Base-by-base conservation (phyloP, 2,329 filamentous ascomycete genomes). In the Phialophora verrucosa region DNA sequence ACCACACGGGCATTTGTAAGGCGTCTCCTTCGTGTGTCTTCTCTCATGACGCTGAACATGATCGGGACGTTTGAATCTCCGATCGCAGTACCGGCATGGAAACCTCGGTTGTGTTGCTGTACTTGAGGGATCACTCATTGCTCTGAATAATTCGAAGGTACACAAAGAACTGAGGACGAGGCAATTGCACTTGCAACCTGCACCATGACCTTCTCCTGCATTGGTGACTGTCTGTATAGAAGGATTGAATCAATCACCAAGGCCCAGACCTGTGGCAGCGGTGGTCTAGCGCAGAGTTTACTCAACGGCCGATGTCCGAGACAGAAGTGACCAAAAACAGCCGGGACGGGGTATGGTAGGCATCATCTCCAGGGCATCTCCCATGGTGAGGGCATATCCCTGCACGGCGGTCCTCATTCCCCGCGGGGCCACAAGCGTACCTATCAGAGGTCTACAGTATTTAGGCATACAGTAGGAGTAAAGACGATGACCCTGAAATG, bases 1-100 rank as follows among this genome's bases (percentile, higher is more conserved):
- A 27, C 59, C 59, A 53, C 59, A 61, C 31, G 59, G 47, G 10
- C 59, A 61, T 38, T 61, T 61, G 29, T 49, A 61, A 5, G 59
- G 59, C 11, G 59, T 61, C 25, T 61, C 59, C 31, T 61, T 61
- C 4, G 59, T 61, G 47, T 61, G 59, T n/a, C 35, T 54, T 23
- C 59, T 47, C 31, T 61, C 59, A 27, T 61, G 59, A 27, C 59
- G 59, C 32, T 61, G 59, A 4, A 61, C 59, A 51, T 53, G 59
- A n/a, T 53, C 59, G 10, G 47, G 59, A 8, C 59, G 59, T 17
- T 44, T 42, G 23, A 61, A 61, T 44, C 47, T 44, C 47, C 59
- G 44, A 14, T 61, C 29, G 31, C 59, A 61, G 29, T 51, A 61
- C 59, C 59, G 44, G 47, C 59, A 61, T 23, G 44, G 59, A n/a